A percentile compares a stretch with the other conserved stretches of the same genome.
Conservation (phyloP, 202 grass and related monocot species). For the Alloteropsis angusta region DNA sequence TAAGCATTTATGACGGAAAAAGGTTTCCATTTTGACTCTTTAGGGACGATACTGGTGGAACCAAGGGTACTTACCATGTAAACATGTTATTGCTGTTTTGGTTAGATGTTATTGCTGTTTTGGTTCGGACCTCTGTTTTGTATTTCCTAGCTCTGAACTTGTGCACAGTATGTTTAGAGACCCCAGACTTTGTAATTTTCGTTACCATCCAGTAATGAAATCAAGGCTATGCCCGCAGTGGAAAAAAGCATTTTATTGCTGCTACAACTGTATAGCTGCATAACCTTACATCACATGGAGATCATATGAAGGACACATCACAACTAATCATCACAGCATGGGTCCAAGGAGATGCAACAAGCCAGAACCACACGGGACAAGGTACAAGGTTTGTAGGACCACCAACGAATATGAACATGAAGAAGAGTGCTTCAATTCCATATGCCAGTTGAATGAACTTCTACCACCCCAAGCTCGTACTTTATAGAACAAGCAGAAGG, state of each 20-base stretch:
- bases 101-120: too few relatives aligned
- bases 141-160: too few relatives aligned
- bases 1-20: too few relatives aligned
- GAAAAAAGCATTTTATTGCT: too few relatives aligned
- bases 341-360: background rate
- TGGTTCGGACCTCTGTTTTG: too few relatives aligned
- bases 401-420: background rate
- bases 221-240: too few relatives aligned
- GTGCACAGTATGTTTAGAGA: too few relatives aligned
- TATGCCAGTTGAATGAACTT: background rate
- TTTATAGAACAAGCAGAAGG: background rate
- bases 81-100: slow-evolving; percentile 4
- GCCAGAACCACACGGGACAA: background rate
- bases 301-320: background rate
- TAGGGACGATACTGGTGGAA: background rate
- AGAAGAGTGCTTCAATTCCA: background rate
- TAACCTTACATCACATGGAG: background rate
- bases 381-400: background rate
- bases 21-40: background rate
- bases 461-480: background rate
- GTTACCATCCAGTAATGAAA: too few relatives aligned
- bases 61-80: background rate
- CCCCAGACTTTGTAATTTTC: too few relatives aligned
- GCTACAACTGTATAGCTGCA: background rate
- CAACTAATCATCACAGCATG: background rate